Evolutionary conservation across 78 protist species (phyloP).

Genomic region (Dictyostelium capitatum): DNA sequence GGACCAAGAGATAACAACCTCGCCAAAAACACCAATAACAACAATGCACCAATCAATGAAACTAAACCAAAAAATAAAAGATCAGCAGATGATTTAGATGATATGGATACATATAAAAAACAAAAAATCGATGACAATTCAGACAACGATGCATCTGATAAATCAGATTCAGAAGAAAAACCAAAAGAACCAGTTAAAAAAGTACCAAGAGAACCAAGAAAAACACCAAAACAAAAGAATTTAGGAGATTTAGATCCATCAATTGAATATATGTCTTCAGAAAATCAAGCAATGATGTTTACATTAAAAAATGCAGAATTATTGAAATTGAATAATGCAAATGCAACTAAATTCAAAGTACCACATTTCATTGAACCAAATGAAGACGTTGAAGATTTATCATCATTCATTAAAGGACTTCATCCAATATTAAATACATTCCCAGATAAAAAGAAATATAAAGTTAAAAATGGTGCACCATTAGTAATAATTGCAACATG

Average conservation of each 20-base stretch:
- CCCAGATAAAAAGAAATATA: constrained; percentile 23
- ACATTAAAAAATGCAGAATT: constrained; percentile 7
- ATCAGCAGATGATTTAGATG: constrained; percentile 42
- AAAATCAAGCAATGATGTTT: constrained; percentile 40
- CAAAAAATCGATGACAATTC: not conserved
- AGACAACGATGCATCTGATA: not conserved
- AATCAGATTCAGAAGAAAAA: not conserved
- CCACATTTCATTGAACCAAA: constrained; percentile 39
- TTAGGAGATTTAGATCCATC: constrained; percentile 30
- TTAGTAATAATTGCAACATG: constrained; percentile 49
- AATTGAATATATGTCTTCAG: not conserved
- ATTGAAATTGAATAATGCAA: constrained; percentile 20
- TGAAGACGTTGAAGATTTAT: not conserved
- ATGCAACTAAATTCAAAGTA: constrained; percentile 10
- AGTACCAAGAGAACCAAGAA: constrained; percentile 10
- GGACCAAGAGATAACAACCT: not conserved
- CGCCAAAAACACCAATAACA: not conserved
- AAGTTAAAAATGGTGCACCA: constrained; percentile 53
- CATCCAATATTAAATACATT: constrained; percentile 29
- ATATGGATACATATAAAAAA: constrained; percentile 15
- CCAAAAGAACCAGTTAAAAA: not conserved
- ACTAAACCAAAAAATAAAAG: not conserved
- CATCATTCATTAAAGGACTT: constrained; percentile 13
- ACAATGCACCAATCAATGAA: not conserved
- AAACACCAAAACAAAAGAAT: constrained; percentile 52